Percentiles rank a stretch among this genome's conserved stretches.
Evolutionary conservation across 2,329 filamentous ascomycete species (phyloP).

Genomic region (Fusarium palustre): DNA sequence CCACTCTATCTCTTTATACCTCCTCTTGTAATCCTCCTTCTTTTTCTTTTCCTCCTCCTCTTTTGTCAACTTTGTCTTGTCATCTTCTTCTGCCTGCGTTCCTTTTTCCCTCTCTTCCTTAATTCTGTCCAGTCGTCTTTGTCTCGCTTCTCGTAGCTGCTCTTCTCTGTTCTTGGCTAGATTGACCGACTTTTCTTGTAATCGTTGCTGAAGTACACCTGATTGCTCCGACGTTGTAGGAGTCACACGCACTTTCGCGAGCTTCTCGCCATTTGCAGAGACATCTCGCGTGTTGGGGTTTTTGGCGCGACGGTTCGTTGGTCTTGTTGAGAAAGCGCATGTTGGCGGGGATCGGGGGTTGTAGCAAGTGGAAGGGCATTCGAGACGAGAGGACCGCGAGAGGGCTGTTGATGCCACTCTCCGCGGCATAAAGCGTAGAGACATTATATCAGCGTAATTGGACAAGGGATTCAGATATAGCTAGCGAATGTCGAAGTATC

Average conservation of each 20-base stretch:
- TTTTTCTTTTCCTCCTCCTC: constrained; percentile 35
- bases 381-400: neutral
- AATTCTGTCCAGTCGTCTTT: neutral
- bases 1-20: constrained; percentile 59
- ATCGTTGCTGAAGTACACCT: neutral
- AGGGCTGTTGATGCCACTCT: neutral
- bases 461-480: neutral
- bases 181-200: neutral
- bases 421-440: neutral
- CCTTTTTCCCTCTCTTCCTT: constrained; percentile 20
- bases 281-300: neutral
- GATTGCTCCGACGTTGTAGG: neutral
- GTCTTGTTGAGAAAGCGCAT: constrained; percentile 24
- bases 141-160: constrained; percentile 13
- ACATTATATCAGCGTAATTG: constrained; percentile 16
- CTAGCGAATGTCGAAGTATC: neutral
- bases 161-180: constrained; percentile 5
- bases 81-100: constrained; percentile 6
- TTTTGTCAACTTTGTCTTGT: neutral
- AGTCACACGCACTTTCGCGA: neutral
- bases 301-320: neutral
- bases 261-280: neutral
- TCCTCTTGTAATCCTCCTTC: constrained; percentile 54
- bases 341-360: constrained; percentile 1
- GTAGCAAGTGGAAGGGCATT: constrained; percentile 3